These are phyloP conservation scores for Candida coquimbonensis DNA, from an alignment of 805 yeast species.

Conservation along the genomic window DNA sequence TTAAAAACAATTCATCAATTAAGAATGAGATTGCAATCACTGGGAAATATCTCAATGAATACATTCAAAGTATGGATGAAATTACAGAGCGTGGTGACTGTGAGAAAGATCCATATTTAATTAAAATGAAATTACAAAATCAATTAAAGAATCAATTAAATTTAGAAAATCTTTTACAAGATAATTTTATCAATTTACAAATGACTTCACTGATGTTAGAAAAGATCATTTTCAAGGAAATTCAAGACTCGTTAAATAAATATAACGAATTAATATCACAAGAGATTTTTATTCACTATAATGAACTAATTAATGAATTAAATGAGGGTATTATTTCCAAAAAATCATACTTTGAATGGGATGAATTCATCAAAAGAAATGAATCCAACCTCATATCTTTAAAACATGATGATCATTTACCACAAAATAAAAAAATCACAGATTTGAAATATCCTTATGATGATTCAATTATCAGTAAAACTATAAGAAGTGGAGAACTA, in stretches of 20 bases:
- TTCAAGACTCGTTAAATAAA: conserved; percentile 70
- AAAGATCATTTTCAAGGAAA: conserved; percentile 75
- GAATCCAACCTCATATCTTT: conserved; percentile 40
- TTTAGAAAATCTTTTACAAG: conserved; percentile 82
- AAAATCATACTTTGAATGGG: conserved; percentile 83
- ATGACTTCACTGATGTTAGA: conserved; percentile 82
- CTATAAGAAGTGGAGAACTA: conserved; percentile 68
- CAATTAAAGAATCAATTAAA: conserved; percentile 70
- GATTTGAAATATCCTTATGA: conserved; percentile 64
- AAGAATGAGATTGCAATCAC: conserved; percentile 63
- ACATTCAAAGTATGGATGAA: conserved; percentile 50
- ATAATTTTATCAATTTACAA: conserved; percentile 82
- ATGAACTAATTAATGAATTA: conserved; percentile 56
- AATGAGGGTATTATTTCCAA: conserved; percentile 64
- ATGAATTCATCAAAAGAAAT: conserved; percentile 58
- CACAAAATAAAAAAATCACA: conserved; percentile 45
- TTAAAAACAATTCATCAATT: conserved; percentile 49
- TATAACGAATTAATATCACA: conserved; percentile 66
- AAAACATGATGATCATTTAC: conserved; percentile 40
- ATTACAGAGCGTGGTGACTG: conserved; percentile 38
- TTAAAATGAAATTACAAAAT: conserved; percentile 62
- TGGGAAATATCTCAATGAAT: conserved; percentile 47
- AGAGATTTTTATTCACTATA: conserved; percentile 65
- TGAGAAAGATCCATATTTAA: conserved; percentile 67
- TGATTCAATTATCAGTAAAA: conserved; percentile 56